phyloP scores from a whole-genome alignment of 495 filamentous ascomycete species.

The Pyrenula massariospora region DNA sequence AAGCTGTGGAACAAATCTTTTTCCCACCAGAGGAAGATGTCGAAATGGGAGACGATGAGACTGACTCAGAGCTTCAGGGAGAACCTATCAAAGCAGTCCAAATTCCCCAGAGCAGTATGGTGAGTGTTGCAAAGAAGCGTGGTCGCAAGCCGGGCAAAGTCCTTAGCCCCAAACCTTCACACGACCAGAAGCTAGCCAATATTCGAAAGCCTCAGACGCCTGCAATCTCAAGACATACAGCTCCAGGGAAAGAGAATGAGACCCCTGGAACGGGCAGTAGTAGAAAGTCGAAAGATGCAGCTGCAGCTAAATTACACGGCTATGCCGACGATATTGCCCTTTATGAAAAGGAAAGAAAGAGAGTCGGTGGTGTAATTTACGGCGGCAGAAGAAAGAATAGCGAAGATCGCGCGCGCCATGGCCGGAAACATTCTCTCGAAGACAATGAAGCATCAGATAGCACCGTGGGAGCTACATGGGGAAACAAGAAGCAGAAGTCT shows the following conservation, averaged over 20 bases:
- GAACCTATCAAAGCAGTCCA: slow-evolving; percentile 11
- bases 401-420: slow-evolving; percentile 26
- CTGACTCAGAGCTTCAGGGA: slow-evolving; percentile 12
- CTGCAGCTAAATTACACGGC: slow-evolving; percentile 61
- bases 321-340: slow-evolving; percentile 72
- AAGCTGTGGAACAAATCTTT: slow-evolving; percentile 41
- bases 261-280: slow-evolving; percentile 69
- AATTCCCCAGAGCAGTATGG: slow-evolving; percentile 1
- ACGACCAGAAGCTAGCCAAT: slow-evolving; percentile 12
- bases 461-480: slow-evolving; percentile 43
- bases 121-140: slow-evolving; percentile 5
- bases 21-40: slow-evolving; percentile 27
- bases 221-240: slow-evolving; percentile 23
- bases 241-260: slow-evolving; percentile 70
- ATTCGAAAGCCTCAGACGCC: slow-evolving; percentile 33
- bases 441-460: slow-evolving; percentile 40
- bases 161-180: not conserved
- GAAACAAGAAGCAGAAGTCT: slow-evolving; percentile 45
- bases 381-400: slow-evolving; percentile 49
- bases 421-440: slow-evolving; percentile 24
- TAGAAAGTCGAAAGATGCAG: slow-evolving; percentile 77
- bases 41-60: slow-evolving; percentile 8
- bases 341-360: slow-evolving; percentile 90
- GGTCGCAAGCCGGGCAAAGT: slow-evolving; percentile 13
- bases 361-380: slow-evolving; percentile 70